Evolutionary conservation across 192 early-diverging fungal species (phyloP).

Genomic region (Podila minutissima): DNA sequence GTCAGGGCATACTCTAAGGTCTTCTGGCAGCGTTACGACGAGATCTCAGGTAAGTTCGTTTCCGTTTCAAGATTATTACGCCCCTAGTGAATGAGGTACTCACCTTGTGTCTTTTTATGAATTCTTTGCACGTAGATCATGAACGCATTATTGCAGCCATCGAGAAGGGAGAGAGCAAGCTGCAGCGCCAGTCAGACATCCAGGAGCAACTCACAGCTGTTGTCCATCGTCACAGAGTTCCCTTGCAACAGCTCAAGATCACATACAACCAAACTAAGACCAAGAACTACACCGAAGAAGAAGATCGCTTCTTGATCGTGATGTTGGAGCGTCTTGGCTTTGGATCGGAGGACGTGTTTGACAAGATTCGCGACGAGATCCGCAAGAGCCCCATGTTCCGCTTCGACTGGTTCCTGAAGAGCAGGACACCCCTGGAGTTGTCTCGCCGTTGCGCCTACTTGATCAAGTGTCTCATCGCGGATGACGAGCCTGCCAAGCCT

Average conservation of each 20-base stretch:
- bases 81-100: background rate
- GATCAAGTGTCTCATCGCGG: slow-evolving; percentile 56
- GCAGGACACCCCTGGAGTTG: slow-evolving; percentile 87
- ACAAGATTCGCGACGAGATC: slow-evolving; percentile 89
- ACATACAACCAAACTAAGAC: slow-evolving; percentile 90
- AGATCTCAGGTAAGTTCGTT: slow-evolving; percentile 67
- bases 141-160: slow-evolving; percentile 89
- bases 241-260: slow-evolving; percentile 90
- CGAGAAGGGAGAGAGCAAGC: slow-evolving; percentile 86
- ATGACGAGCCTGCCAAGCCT: slow-evolving; percentile 34
- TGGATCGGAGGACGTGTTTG: slow-evolving; percentile 92
- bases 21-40: slow-evolving; percentile 91
- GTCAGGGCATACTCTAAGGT: slow-evolving; percentile 85
- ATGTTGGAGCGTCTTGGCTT: slow-evolving; percentile 89
- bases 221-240: slow-evolving; percentile 76
- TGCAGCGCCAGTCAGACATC: slow-evolving; percentile 82
- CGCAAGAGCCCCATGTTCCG: slow-evolving; percentile 84
- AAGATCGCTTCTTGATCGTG: slow-evolving; percentile 96
- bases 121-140: slow-evolving; percentile 64
- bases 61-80: background rate
- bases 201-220: slow-evolving; percentile 84
- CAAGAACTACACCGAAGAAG: slow-evolving; percentile 94
- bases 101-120: background rate
- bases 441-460: slow-evolving; percentile 86
- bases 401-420: slow-evolving; percentile 99